phyloP scores from a whole-genome alignment of 352 stramenopile species.

The Sclerospora graminicola region DNA sequence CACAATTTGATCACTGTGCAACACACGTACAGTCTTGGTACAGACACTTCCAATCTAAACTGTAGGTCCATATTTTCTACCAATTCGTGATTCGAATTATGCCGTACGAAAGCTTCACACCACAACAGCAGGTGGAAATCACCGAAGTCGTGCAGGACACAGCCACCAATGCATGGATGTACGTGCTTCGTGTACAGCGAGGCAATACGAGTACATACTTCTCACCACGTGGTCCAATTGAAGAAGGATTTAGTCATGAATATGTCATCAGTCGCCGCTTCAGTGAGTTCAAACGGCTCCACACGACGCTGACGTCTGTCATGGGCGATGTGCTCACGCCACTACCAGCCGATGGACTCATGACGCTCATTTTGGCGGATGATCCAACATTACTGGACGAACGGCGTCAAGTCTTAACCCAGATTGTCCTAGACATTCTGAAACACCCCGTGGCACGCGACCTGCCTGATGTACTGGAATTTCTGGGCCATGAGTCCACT shows the following conservation, averaged over 20 bases:
- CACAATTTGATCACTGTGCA: constrained; percentile 17
- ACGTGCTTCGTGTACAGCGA: constrained; percentile 41
- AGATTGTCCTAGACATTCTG: constrained; percentile 52
- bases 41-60: background rate
- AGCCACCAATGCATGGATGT: constrained; percentile 45
- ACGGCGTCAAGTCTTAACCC: constrained; percentile 49
- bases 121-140: constrained; percentile 48
- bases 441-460: constrained; percentile 39
- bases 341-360: constrained; percentile 44
- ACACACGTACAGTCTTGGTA: background rate
- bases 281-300: constrained; percentile 58
- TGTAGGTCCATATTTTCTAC: background rate
- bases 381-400: constrained; percentile 56
- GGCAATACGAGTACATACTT: constrained; percentile 24
- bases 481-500: constrained; percentile 41
- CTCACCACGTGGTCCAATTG: constrained; percentile 15
- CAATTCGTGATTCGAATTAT: background rate
- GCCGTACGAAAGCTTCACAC: constrained; percentile 45
- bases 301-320: constrained; percentile 34
- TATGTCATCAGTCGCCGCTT: constrained; percentile 66
- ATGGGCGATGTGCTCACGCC: constrained; percentile 38
- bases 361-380: constrained; percentile 58
- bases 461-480: constrained; percentile 51
- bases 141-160: constrained; percentile 55
- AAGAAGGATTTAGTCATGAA: constrained; percentile 25